A percentile compares a stretch with the other conserved stretches of the same genome.
Evolutionary conservation across 768 basidiomycete species (phyloP).

Genomic region (Boletus coccyginus): DNA sequence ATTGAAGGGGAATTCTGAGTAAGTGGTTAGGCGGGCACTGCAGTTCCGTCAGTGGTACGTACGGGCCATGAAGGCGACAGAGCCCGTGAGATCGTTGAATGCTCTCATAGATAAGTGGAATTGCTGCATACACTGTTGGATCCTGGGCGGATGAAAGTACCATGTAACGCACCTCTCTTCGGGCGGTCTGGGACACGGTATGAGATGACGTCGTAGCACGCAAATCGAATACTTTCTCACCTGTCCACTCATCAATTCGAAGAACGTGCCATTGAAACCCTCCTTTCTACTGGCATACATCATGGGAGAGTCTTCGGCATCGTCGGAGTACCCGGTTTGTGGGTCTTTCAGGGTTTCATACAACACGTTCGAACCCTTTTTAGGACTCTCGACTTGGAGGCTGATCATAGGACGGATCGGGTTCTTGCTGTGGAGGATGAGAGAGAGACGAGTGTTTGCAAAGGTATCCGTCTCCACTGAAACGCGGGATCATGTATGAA

Average conservation of each 20-base stretch:
- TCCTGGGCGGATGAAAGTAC: background rate
- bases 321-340: constrained; percentile 13
- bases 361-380: constrained; percentile 20
- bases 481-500: background rate
- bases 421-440: constrained; percentile 24
- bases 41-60: background rate
- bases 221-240: constrained; percentile 5
- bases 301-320: constrained; percentile 19
- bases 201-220: background rate
- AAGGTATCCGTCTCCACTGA: constrained; percentile 32
- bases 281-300: constrained; percentile 19
- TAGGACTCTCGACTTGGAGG: constrained; percentile 16
- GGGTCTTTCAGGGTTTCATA: constrained; percentile 30
- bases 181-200: constrained; percentile 8
- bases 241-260: constrained; percentile 24
- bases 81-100: constrained; percentile 21
- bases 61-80: constrained; percentile 25
- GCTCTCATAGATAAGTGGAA: constrained; percentile 27
- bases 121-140: constrained; percentile 7
- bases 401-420: constrained; percentile 20
- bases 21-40: background rate
- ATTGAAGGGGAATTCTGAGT: constrained; percentile 32
- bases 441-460: constrained; percentile 35
- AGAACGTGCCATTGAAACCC: constrained; percentile 23
- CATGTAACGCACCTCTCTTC: constrained; percentile 15